Evolutionary conservation across 345 rosid species (phyloP).

Genomic region (Iberis pinnata): DNA sequence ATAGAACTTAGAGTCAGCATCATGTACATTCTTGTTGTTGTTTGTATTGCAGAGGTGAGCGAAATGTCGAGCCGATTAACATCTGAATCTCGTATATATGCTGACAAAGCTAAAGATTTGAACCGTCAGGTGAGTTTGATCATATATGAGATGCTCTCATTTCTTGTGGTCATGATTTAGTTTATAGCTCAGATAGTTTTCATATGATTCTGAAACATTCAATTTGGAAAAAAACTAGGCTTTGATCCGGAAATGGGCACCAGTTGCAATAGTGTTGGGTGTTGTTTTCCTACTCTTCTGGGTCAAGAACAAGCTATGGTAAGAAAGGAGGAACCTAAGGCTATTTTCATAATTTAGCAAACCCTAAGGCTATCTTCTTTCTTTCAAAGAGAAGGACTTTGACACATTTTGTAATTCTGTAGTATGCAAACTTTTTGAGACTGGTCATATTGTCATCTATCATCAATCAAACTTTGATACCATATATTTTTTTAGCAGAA

Average conservation of each 20-base stretch:
- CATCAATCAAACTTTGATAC: conserved; percentile 6
- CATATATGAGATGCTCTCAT: no score
- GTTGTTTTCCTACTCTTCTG: conserved; percentile 92
- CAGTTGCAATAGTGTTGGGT: conserved; percentile 87
- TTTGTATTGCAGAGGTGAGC: conserved; percentile 77
- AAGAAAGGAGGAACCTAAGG: conserved; percentile 23
- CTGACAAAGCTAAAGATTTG: conserved; percentile 96
- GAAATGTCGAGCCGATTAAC: conserved; percentile 96
- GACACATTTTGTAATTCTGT: conserved; percentile 33
- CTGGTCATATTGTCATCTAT: conserved; percentile 18
- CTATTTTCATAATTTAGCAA: conserved; percentile 22
- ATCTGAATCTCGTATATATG: conserved; percentile 89
- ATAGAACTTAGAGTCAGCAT: conserved; percentile 5
- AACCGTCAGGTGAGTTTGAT: conserved; percentile 57
- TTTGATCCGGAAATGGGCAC: conserved; percentile 94
- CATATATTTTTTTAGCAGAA: conserved; percentile 9
- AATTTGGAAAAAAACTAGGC: conserved; percentile 47
- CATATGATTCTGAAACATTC: conserved; percentile 9
- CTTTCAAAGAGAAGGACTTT: conserved; percentile 22
- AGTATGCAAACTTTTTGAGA: conserved; percentile 25
- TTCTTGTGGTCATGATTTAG: background rate
- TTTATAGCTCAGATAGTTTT: background rate
- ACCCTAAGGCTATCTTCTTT: conserved; percentile 17
- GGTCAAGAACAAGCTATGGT: conserved; percentile 87
- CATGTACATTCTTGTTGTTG: conserved; percentile 12